Conservation (phyloP, 441 rosid genomes). For the Rhodomyrtus psidioides region DNA sequence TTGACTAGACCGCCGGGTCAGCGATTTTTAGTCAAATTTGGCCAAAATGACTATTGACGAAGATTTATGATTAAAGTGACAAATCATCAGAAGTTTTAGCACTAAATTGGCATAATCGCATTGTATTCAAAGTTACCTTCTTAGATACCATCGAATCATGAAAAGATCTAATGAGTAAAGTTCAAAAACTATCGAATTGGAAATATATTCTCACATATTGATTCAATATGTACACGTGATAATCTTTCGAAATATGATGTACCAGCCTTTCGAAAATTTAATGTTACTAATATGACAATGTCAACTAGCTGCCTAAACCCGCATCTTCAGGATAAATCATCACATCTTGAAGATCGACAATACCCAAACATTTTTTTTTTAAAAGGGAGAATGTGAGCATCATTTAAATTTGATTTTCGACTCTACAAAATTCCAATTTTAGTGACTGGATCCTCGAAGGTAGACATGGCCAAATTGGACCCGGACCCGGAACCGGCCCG, state of each 20-base stretch:
- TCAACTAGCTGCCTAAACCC: not conserved
- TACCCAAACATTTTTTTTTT: no score
- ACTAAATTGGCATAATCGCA: no score
- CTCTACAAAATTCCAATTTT: not conserved
- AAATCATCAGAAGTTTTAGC: no score
- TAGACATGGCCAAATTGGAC: no score
- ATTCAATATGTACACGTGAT: no score
- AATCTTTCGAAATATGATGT: not conserved
- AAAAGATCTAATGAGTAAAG: not conserved
- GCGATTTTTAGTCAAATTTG: no score
- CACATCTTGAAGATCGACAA: not conserved
- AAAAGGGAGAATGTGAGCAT: not conserved
- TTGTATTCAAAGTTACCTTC: not conserved
- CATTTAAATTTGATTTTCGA: not conserved
- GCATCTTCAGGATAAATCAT: not conserved
- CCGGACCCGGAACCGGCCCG: no score
- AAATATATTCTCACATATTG: not conserved
- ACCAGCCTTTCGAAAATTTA: not conserved
- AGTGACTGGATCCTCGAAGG: not conserved
- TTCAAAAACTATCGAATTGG: not conserved
- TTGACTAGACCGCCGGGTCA: no score
- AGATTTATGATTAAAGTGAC: no score
- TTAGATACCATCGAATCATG: not conserved
- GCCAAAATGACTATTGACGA: no score
- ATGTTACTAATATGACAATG: not conserved